Conservation (phyloP, 2,329 filamentous ascomycete species). For the Nannizzia gypsea region DNA sequence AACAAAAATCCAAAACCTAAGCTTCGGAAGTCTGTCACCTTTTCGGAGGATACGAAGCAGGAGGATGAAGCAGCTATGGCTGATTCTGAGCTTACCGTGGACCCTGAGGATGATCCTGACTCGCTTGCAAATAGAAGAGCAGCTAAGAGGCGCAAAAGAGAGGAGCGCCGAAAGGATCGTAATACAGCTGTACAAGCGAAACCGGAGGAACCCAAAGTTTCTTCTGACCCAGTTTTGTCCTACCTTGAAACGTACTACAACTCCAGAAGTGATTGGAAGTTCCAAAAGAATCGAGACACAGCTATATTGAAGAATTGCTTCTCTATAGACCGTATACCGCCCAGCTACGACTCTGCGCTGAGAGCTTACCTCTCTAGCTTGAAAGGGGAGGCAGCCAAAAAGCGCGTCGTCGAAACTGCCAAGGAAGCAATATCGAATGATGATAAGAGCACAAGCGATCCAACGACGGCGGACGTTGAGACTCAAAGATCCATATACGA, state of each 20-base stretch:
- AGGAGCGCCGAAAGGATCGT: conserved; percentile 9
- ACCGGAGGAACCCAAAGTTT: neutral
- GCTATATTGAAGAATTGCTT: conserved; percentile 74
- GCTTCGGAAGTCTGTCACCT: conserved; percentile 49
- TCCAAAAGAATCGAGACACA: conserved; percentile 87
- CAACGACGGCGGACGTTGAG: conserved; percentile 13
- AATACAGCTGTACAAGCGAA: conserved; percentile 5
- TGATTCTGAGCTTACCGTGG: conserved; percentile 1
- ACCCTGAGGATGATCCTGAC: conserved; percentile 16
- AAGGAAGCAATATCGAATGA: conserved; percentile 42
- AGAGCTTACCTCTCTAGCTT: conserved; percentile 68
- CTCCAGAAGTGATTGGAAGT: conserved; percentile 69
- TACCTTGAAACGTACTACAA: conserved; percentile 69
- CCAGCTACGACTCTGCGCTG: conserved; percentile 56
- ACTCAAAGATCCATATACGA: conserved; percentile 28
- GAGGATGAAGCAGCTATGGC: conserved; percentile 36
- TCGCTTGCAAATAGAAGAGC: conserved; percentile 14
- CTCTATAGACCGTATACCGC: conserved; percentile 57
- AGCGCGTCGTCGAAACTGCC: conserved; percentile 53
- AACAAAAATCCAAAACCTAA: conserved; percentile 11
- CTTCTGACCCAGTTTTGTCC: conserved; percentile 47
- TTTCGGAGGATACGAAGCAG: conserved; percentile 51
- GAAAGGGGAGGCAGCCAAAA: conserved; percentile 59
- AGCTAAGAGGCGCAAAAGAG: conserved; percentile 12
- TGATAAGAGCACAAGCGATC: conserved; percentile 19